phyloP scores from a whole-genome alignment of 2,329 filamentous ascomycete genomes.

The Calonectria hawksworthii region DNA sequence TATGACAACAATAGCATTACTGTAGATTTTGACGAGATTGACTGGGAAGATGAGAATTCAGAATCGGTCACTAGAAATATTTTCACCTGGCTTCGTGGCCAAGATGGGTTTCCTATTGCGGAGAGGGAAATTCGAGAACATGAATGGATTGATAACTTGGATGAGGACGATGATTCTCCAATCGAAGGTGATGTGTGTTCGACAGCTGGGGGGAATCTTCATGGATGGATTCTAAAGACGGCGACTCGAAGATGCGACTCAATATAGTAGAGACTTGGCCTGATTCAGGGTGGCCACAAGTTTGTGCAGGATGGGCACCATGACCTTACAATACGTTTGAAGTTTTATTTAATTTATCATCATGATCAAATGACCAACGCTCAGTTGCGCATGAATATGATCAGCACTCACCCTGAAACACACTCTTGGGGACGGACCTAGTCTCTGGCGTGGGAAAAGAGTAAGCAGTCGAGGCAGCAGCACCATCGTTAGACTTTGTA shows the following conservation, averaged over 20 bases:
- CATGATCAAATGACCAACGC: too few species aligned
- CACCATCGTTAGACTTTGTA: too few species aligned
- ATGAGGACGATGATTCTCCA: conserved; percentile 37
- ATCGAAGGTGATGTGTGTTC: conserved; percentile 29
- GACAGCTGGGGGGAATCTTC: conserved; percentile 10
- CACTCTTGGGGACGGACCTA: too few species aligned
- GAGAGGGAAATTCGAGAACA: conserved; percentile 47
- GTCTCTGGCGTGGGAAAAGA: too few species aligned
- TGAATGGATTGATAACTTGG: conserved; percentile 47
- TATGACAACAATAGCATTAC: background rate
- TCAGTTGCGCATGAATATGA: too few species aligned
- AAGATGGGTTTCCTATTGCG: conserved; percentile 46
- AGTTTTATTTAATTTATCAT: background rate
- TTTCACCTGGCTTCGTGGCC: conserved; percentile 47
- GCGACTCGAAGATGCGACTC: conserved; percentile 22
- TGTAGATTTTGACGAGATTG: conserved; percentile 25
- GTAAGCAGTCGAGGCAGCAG: too few species aligned
- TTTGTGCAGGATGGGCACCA: background rate
- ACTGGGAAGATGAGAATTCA: conserved; percentile 29
- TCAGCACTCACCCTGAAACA: too few species aligned
- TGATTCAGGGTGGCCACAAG: background rate
- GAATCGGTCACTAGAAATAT: conserved; percentile 47
- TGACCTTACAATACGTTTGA: background rate
- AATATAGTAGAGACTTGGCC: background rate
- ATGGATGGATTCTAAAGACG: conserved; percentile 25